Evolutionary conservation across 495 filamentous ascomycete genomes (phyloP).

Genomic region (Neurospora intermedia): DNA sequence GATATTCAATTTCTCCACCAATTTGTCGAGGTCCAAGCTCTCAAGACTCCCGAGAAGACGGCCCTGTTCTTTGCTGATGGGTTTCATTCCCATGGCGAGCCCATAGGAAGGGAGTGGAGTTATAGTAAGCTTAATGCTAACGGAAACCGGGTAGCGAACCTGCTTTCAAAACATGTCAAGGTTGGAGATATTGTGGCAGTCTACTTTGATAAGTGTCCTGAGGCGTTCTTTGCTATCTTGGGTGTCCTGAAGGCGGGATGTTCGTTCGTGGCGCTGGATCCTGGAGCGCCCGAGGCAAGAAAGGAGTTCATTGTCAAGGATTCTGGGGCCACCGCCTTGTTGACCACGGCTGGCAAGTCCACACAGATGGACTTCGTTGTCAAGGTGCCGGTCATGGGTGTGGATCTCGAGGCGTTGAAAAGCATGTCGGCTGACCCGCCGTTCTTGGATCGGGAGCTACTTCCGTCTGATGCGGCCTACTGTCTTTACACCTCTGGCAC

Average conservation of each 20-base stretch:
- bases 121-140: constrained; percentile 50
- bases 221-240: constrained; percentile 67
- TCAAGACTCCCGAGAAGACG: constrained; percentile 27
- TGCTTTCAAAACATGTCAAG: constrained; percentile 31
- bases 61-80: constrained; percentile 53
- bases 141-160: constrained; percentile 49
- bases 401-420: constrained; percentile 26
- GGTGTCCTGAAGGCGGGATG: constrained; percentile 76
- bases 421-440: constrained; percentile 13
- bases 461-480: constrained; percentile 47
- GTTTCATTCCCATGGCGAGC: constrained; percentile 14
- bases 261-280: constrained; percentile 68
- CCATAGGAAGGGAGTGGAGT: constrained; percentile 41
- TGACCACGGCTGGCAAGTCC: constrained; percentile 29
- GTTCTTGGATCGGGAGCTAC: constrained; percentile 14
- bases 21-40: constrained; percentile 43
- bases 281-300: constrained; percentile 47
- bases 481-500: constrained; percentile 78
- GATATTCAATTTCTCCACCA: constrained; percentile 43
- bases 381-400: constrained; percentile 24
- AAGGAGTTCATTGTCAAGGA: constrained; percentile 57
- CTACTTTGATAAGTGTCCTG: constrained; percentile 72
- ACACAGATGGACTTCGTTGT: constrained; percentile 19
- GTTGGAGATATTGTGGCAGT: constrained; percentile 54
- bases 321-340: constrained; percentile 41